phyloP scores from a whole-genome alignment of 208 protist genomes.

The Porcisia hertigi region DNA sequence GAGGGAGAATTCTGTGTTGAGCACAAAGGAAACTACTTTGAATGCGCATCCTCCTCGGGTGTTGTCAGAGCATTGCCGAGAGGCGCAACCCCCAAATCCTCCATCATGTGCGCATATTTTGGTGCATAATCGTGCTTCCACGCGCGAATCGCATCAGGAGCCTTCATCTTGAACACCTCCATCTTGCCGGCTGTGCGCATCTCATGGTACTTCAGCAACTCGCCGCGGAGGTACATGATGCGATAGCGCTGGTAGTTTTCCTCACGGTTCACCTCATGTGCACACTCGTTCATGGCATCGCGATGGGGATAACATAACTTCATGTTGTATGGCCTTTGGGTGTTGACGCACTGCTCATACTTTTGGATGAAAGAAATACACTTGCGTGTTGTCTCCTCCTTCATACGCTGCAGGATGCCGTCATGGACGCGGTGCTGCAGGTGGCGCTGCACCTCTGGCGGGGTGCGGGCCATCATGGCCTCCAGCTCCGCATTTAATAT shows the following conservation, averaged over 20 bases:
- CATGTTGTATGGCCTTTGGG: slow-evolving; percentile 56
- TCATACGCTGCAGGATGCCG: slow-evolving; percentile 85
- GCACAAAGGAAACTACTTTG: background rate
- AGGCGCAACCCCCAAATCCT: slow-evolving; percentile 46
- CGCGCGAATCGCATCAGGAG: slow-evolving; percentile 66
- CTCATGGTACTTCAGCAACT: slow-evolving; percentile 83
- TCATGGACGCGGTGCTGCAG: slow-evolving; percentile 88
- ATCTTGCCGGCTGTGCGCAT: slow-evolving; percentile 63
- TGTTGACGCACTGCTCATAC: slow-evolving; percentile 79
- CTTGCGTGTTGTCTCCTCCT: slow-evolving; percentile 81
- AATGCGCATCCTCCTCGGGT: background rate
- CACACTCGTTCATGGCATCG: slow-evolving; percentile 87
- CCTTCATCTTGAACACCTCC: slow-evolving; percentile 74
- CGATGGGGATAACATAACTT: slow-evolving; percentile 75
- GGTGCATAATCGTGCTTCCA: slow-evolving; percentile 87
- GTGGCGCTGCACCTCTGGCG: slow-evolving; percentile 61
- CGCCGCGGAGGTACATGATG: slow-evolving; percentile 80
- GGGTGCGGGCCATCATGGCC: slow-evolving; percentile 68
- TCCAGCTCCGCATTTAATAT: slow-evolving; percentile 79
- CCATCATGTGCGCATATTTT: slow-evolving; percentile 87
- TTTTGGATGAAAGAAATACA: slow-evolving; percentile 80
- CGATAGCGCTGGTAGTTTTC: slow-evolving; percentile 86
- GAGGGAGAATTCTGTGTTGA: too few species aligned
- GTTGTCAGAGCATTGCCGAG: slow-evolving; percentile 6
- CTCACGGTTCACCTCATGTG: slow-evolving; percentile 78